Conservation (phyloP, 2,329 filamentous ascomycete genomes). For the Pestalotiopsis sp. region DNA sequence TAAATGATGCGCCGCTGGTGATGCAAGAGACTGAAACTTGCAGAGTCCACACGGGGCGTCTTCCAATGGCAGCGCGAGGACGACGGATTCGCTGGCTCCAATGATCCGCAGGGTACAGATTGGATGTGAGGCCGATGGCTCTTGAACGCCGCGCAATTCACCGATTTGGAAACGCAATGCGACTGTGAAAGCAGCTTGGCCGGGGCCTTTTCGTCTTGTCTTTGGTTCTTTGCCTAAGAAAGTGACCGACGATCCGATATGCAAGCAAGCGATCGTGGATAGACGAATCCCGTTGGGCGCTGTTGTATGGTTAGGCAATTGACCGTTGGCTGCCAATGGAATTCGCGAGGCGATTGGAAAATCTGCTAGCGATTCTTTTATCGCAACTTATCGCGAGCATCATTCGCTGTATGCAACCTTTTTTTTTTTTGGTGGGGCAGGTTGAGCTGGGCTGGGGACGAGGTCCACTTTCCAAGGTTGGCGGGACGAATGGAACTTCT, state of each 20-base stretch:
- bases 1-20: neutral
- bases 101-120: slow-evolving; percentile 8
- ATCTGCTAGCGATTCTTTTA: slow-evolving; percentile 4
- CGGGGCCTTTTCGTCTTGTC: neutral
- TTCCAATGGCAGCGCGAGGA: slow-evolving; percentile 12
- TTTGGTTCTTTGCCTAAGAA: neutral
- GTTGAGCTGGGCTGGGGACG: neutral
- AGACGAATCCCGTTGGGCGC: neutral
- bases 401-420: neutral
- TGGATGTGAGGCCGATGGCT: neutral
- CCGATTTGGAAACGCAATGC: neutral
- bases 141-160: neutral
- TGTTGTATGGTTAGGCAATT: neutral
- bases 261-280: neutral
- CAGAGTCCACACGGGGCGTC: slow-evolving; percentile 5
- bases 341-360: neutral
- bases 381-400: neutral
- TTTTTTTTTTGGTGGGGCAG: slow-evolving; percentile 7
- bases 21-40: slow-evolving; percentile 13
- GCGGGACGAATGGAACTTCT: neutral
- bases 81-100: slow-evolving; percentile 13
- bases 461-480: neutral
- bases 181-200: neutral
- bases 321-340: neutral
- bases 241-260: neutral